These are phyloP conservation scores for Tilletia caries DNA, from an alignment of 1,284 basidiomycete genomes.

Conservation along the genomic window DNA sequence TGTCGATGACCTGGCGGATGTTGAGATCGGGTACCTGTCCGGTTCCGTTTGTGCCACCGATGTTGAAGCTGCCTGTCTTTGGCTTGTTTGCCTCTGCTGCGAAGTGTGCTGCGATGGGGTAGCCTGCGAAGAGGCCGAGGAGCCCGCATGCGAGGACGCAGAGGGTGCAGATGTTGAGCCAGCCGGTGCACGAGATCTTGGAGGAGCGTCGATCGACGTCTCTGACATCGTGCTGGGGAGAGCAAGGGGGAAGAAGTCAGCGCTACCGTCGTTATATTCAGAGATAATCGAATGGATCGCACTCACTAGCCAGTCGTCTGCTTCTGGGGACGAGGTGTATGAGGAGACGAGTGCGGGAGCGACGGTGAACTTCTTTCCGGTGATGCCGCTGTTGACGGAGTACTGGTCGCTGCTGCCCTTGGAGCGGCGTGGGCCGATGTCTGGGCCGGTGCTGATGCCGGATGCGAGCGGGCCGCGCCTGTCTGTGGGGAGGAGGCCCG, in stretches of 20 bases:
- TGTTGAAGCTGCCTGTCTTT: conserved; percentile 20
- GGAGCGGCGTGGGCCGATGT: conserved; percentile 4
- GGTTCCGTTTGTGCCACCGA: conserved; percentile 52
- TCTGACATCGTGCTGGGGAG: conserved; percentile 31
- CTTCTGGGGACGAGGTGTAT: too few relatives aligned
- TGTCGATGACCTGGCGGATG: conserved; percentile 27
- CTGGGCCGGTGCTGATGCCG: neutral
- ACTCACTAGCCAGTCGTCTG: too few relatives aligned
- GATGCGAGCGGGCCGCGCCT: neutral
- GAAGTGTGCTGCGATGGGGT: conserved; percentile 45
- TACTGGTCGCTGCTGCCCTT: conserved; percentile 29
- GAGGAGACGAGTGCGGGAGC: neutral
- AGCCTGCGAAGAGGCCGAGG: conserved; percentile 50
- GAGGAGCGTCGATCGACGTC: conserved; percentile 35
- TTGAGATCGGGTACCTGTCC: conserved; percentile 24
- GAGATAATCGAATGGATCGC: too few relatives aligned
- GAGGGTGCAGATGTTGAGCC: conserved; percentile 42
- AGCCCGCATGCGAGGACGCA: conserved; percentile 34
- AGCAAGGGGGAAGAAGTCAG: too few relatives aligned
- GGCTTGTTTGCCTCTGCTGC: conserved; percentile 27
- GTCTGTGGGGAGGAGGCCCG: neutral
- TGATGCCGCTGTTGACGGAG: neutral
- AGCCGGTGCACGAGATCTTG: conserved; percentile 33
- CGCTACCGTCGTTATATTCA: too few relatives aligned
- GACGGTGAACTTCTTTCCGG: too few relatives aligned